Base-by-base conservation (phyloP, 768 basidiomycete genomes). In the Solioccasus polychromus region DNA sequence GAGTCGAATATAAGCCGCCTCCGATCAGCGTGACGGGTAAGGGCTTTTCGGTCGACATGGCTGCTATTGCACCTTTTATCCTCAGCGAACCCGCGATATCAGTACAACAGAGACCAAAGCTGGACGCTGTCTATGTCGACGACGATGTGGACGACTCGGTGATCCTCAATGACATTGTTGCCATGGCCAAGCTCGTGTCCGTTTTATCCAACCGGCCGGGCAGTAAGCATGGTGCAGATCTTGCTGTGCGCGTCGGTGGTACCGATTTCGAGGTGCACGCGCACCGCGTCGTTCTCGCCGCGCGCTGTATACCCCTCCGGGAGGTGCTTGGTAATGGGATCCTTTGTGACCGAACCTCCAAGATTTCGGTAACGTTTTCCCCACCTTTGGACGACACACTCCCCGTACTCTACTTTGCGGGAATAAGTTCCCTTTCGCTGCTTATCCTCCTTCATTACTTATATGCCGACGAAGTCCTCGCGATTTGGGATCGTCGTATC, bases 401-500 rank as follows among this genome's bases (percentile, higher is more conserved):
- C 26, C 31, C 39, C 1, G 30, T 24, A 8, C 47, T 66, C 12
- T 60, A 61, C 15, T 55, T 95, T 35, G 58, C 69, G 0, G 80
- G 80, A 2, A 80, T 79, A 49, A 77, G 82, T 35, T 74, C 85
- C 0, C 67, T 94, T 7, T 70, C 90, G 0, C 64, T 85, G 14
- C 76, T 96, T 14, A 74, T 95, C 18, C 69, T 97, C 17, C 63
- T 96, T 17, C 76, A 82, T 19, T 97, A 92, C 58, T 65, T 97
- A n/a, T 97, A 97, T 65, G 77, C 88, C 1, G 95, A 99, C 61
- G 77, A 83, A 31, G 64, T 94, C 2, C 70, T 90, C 10, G 82
- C 90, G 0, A 63, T 93, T 12, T 94, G 92, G 90, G 93, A 98
- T 61, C 72, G 74, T 11, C 79, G 92, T 15, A 72, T 89, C 10